Evolutionary conservation across 495 filamentous ascomycete species (phyloP), one percentile per base, ranked within the genome.

Genomic region (Annulohypoxylon stygium): DNA sequence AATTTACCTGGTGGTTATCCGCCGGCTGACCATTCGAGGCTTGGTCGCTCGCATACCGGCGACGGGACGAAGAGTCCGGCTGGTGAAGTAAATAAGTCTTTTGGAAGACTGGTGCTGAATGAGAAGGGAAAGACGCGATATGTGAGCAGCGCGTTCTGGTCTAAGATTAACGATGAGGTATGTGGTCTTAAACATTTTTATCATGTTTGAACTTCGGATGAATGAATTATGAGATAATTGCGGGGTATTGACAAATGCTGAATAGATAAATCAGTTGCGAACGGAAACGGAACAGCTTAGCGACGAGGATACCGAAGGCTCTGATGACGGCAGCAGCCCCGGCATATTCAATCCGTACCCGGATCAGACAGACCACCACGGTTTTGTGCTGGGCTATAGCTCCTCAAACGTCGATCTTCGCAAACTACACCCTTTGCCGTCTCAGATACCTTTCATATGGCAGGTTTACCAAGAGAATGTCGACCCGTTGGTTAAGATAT

Each of bases 61-160:
- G 36, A 74, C 67, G 65, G 67, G 16, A 26, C 43, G 30, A 76
- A 61, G 69, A 83, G 59, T 16, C 76, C 71, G 5, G 67, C 77
- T 4, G 77, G 79, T 14, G 84, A 83, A 36, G 83, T 92, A 16
- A 87, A 90, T 50, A 87, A 88, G 71, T 88, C 93, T 68, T 90
- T 97, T 74, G 95, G 95, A 37, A 85, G 94, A 58, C 78, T 98
- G 73, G 92, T 97, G 1, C 86, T 97, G 53, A 93, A 93, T 67
- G 92, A 97, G 74, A 86, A 88, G 55, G 91, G 91, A 2, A 89
- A 88, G 71, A 93, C 90, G 72, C 86, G 93, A 76, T 98, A 98
- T 81, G 91, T 97, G 67, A 95, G 92, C 78, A 95, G 91, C 80
- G 90, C 89, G 14, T 93, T 97, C 59, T 98, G 94, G 95, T 90